Evolutionary conservation across 495 filamentous ascomycete genomes (phyloP).

Genomic region (Pseudomonodictys pantanalensis): DNA sequence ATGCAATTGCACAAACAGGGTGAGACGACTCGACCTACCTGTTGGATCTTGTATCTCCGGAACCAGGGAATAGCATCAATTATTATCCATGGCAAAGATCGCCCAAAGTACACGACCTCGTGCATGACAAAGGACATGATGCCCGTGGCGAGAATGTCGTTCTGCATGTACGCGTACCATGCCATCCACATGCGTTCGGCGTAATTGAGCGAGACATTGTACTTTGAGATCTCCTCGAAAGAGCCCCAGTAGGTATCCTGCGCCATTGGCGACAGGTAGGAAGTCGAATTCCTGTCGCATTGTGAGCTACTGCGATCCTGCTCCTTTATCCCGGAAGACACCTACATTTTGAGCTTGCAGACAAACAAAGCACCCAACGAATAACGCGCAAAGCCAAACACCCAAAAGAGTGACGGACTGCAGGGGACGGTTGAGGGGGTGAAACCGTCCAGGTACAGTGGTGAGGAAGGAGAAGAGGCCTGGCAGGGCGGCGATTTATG

Average conservation of each 20-base stretch:
- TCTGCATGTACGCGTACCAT: conserved; percentile 98
- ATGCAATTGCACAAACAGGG: background rate
- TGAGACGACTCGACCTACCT: conserved; percentile 51
- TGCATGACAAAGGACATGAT: conserved; percentile 97
- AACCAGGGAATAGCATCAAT: conserved; percentile 84
- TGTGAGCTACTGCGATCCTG: background rate
- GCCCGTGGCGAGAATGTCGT: conserved; percentile 90
- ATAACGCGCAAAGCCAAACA: background rate
- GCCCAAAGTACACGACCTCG: conserved; percentile 89
- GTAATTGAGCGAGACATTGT: conserved; percentile 83
- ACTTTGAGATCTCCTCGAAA: conserved; percentile 81
- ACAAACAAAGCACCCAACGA: conserved; percentile 2
- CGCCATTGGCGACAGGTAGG: conserved; percentile 20
- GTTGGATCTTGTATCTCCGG: conserved; percentile 91
- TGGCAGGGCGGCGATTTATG: conserved; percentile 9
- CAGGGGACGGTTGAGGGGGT: background rate
- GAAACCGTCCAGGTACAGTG: background rate
- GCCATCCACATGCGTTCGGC: conserved; percentile 86
- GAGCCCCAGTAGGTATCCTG: conserved; percentile 63
- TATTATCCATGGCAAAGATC: conserved; percentile 88
- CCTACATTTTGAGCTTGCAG: conserved; percentile 3
- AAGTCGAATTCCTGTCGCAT: conserved; percentile 26
- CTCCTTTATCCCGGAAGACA: too few species aligned
- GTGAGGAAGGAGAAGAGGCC: background rate
- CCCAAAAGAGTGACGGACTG: background rate